Base-by-base conservation (phyloP, 1,284 basidiomycete species). In the Golubevia pallescens region DNA sequence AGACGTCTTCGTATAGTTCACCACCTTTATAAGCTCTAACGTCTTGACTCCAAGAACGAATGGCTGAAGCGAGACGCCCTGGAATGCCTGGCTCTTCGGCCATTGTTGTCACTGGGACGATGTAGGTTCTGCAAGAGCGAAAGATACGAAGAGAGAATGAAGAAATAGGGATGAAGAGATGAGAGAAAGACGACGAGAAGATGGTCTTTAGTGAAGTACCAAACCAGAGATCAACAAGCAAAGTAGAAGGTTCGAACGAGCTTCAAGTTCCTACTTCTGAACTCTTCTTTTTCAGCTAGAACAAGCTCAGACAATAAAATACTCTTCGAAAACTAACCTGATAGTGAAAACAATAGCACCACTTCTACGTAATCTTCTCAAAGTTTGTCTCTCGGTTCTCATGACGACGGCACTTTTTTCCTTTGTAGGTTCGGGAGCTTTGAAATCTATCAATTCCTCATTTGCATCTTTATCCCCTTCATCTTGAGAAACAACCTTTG, bases 281-380 rank as follows among this genome's bases (percentile, higher is more conserved):
- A n/a, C n/a, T n/a, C n/a, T n/a, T n/a, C n/a, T n/a, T n/a, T n/a
- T n/a, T n/a, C n/a, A 13, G 32, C 53, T n/a, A 57, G 55, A 3
- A 1, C 0, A 1, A 34, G 21, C 1, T n/a, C 13, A 52, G 7
- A 2, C 3, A 5, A 16, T 19, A 2, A n/a, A 2, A n/a, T 4
- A 8, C 7, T 10, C 2, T 6, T 7, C 19, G 1, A 14, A 13
- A 3, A 38, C 66, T 20, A 19, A 72, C 66, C 91, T 88, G 73
- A 93, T 91, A 53, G 90, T 91, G 81, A 93, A 93, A n/a, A 91
- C 87, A 54, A 93, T 88, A 14, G 90, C 91, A 1, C 92, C 92
- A 3, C 66, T 71, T 48, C 67, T 69, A 3, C 74, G 78, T 56
- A 83, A 53, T 23, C 92, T 87, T 48, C 92, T 87, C 61, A 93